Conservation (phyloP, 306 rosid species). For the Begonia peltatifolia region DNA sequence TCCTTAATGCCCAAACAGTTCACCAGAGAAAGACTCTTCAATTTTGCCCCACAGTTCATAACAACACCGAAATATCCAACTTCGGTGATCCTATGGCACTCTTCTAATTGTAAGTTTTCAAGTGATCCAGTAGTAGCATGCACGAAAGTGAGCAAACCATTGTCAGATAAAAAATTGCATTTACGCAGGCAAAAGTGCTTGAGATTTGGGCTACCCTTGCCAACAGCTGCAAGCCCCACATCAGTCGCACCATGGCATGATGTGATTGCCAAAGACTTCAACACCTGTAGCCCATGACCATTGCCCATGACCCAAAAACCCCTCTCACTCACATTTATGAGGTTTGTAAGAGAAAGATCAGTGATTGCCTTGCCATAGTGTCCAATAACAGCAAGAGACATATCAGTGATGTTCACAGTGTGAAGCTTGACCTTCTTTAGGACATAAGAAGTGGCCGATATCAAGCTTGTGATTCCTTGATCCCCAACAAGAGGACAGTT, state of each 20-base stretch:
- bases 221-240: conserved; percentile 58
- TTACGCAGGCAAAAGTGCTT: conserved; percentile 39
- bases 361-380: conserved; percentile 61
- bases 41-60: conserved; percentile 48
- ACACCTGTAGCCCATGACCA: conserved; percentile 74
- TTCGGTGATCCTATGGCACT: conserved; percentile 92
- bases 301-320: conserved; percentile 95
- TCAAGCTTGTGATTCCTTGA: conserved; percentile 56
- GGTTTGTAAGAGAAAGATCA: conserved; percentile 47
- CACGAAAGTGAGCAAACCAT: conserved; percentile 58
- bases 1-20: conserved; percentile 80
- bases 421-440: conserved; percentile 65
- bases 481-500: conserved; percentile 59
- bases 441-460: conserved; percentile 40
- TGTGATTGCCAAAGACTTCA: conserved; percentile 43
- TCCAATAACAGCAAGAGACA: conserved; percentile 82
- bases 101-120: conserved; percentile 70
- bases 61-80: conserved; percentile 53
- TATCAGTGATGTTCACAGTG: conserved; percentile 54
- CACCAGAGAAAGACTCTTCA: conserved; percentile 52
- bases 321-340: conserved; percentile 54
- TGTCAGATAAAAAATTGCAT: conserved; percentile 62
- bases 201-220: conserved; percentile 86
- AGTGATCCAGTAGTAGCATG: conserved; percentile 61
- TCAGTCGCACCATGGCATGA: conserved; percentile 71